phyloP scores from a whole-genome alignment of 305 asterid genomes.

The Rubia tinctorum region DNA sequence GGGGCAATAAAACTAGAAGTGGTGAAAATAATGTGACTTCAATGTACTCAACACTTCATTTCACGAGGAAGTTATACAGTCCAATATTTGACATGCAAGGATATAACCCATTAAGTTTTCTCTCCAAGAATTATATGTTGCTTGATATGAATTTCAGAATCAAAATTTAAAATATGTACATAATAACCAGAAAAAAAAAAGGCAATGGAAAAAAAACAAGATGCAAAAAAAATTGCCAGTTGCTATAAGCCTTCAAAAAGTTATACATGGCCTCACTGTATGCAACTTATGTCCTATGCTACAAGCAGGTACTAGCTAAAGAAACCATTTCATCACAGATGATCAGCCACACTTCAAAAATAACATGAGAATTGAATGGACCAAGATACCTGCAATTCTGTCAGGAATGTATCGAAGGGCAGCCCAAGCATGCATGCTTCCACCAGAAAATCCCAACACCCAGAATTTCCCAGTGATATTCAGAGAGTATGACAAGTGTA shows the following conservation, averaged over 20 bases:
- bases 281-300: background rate
- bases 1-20: no score
- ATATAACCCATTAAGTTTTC: background rate
- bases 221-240: background rate
- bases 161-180: background rate
- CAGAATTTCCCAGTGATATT: slow-evolving; percentile 80
- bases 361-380: background rate
- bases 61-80: background rate
- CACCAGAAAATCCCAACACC: slow-evolving; percentile 79
- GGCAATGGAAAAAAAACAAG: background rate
- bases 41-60: background rate
- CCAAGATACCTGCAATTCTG: slow-evolving; percentile 62
- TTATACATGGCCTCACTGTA: background rate
- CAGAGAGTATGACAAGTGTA: slow-evolving; percentile 74
- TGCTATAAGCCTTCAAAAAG: background rate
- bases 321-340: background rate
- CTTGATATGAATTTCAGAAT: background rate
- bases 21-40: background rate
- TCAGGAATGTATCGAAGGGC: slow-evolving; percentile 94
- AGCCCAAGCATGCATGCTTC: slow-evolving; percentile 91
- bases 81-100: background rate
- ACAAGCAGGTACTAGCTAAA: background rate
- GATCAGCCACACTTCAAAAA: background rate
- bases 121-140: background rate
- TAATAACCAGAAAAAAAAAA: background rate